Percentiles rank a stretch among this genome's conserved stretches.
These are phyloP conservation scores for Blastobotrys elegans DNA, from an alignment of 1,139 yeast genomes.

Conservation along the genomic window DNA sequence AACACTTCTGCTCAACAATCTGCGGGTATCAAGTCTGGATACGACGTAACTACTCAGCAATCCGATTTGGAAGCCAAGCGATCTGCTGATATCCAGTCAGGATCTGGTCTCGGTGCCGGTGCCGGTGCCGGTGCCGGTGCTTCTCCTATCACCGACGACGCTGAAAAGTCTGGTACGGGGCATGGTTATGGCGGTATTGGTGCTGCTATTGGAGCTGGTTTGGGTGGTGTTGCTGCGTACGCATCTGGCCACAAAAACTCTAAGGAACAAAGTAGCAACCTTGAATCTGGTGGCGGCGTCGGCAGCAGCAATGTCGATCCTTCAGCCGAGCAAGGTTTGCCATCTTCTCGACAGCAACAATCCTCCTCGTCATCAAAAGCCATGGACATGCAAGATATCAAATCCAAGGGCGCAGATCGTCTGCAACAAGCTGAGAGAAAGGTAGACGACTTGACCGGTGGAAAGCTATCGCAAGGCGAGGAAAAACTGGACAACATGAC, in stretches of 20 bases:
- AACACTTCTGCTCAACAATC: too few relatives aligned
- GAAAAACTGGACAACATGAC: conserved; percentile 4
- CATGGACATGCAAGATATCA: background rate
- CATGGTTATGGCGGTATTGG: conserved; percentile 6
- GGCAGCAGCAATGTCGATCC: too few relatives aligned
- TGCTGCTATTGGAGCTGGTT: conserved; percentile 6
- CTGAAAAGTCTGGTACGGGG: conserved; percentile 9
- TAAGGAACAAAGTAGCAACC: background rate
- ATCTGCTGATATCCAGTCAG: too few relatives aligned
- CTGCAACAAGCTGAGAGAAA: background rate
- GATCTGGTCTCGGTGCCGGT: too few relatives aligned
- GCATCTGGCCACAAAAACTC: background rate
- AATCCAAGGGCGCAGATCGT: background rate
- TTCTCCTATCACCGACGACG: too few relatives aligned
- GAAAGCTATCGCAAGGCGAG: background rate
- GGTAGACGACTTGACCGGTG: conserved; percentile 3
- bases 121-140: conserved; percentile 10
- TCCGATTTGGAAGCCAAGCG: too few relatives aligned
- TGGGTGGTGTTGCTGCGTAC: background rate
- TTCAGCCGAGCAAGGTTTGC: background rate
- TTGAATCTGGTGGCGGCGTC: background rate
- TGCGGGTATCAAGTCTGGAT: too few relatives aligned
- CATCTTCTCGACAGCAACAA: background rate
- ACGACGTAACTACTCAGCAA: too few relatives aligned
- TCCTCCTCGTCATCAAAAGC: background rate